Percentiles rank a stretch among this genome's conserved stretches.
These are phyloP conservation scores for Aspergillus glaucus DNA, from an alignment of 2,329 filamentous ascomycete species.

Conservation along the genomic window DNA sequence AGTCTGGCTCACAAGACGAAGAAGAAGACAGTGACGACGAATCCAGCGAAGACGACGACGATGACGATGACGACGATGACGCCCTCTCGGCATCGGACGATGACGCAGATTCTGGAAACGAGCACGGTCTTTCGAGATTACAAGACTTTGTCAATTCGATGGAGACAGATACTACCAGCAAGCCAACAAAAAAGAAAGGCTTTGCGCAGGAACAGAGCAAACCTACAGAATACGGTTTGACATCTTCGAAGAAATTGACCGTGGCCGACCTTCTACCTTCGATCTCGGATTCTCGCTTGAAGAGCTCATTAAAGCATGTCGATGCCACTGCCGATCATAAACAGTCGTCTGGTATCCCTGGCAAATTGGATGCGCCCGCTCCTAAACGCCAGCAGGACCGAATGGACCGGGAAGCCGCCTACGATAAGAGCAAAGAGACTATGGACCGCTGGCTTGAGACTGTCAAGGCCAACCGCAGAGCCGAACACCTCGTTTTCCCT, in stretches of 20 bases:
- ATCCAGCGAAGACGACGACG: neutral
- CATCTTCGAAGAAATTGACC: constrained; percentile 61
- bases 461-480: constrained; percentile 85
- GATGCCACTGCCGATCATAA: constrained; percentile 41
- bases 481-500: constrained; percentile 85
- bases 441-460: constrained; percentile 89
- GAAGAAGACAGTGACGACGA: constrained; percentile 36
- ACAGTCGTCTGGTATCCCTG: constrained; percentile 49
- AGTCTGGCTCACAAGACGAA: constrained; percentile 38
- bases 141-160: constrained; percentile 65
- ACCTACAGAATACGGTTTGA: constrained; percentile 55
- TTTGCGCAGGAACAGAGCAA: constrained; percentile 56
- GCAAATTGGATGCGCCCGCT: constrained; percentile 75
- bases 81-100: constrained; percentile 45
- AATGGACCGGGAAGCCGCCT: constrained; percentile 73
- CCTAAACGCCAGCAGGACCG: constrained; percentile 81
- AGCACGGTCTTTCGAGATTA: constrained; percentile 55
- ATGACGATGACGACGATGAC: constrained; percentile 44
- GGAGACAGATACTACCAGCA: constrained; percentile 33
- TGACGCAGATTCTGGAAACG: constrained; percentile 35
- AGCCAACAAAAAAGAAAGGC: constrained; percentile 28
- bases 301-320: constrained; percentile 71
- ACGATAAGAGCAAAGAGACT: constrained; percentile 85
- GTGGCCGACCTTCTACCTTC: constrained; percentile 69
- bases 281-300: constrained; percentile 67